Evolutionary conservation across 208 protist species (phyloP), one percentile per base, ranked within the genome.

Genomic region (Borovskyia barvae): DNA sequence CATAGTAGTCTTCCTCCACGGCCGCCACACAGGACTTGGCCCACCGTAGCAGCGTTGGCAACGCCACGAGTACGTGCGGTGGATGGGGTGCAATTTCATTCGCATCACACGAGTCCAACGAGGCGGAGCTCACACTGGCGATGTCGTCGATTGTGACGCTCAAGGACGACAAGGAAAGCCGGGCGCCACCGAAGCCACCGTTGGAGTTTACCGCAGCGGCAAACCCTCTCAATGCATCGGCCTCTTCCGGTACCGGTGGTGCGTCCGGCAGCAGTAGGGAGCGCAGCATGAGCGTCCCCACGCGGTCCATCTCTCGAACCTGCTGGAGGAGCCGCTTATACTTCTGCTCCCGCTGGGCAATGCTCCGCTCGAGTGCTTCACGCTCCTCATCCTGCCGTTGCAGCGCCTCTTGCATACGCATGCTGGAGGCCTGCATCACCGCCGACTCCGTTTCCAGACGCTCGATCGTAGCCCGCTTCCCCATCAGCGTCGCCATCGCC

Each of bases 221-320:
- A 33, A 36, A 9, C 14, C 54, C 28, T n/a, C 39, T 53, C 14
- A 71, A 36, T 24, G 30, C 37, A n/a, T 51, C 33, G 32, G 41
- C 50, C 11, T 55, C 48, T 8, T 46, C 39, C n/a, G 59, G 43
- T 2, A 55, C 32, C 33, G 79, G 79, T 29, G 66, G 56, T 20
- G 51, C 43, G n/a, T 68, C 60, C 5, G 49, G 35, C 37, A 82
- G 47, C 40, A 90, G 56, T n/a, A 93, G 51, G n/a, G 64, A 71
- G 67, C 77, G 47, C 25, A 91, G 56, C 66, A 91, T 61, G 45
- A 75, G 41, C 3, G 75, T 78, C 14, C 87, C 83, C 26, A 88
- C 74, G 28, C 73, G 66, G 41, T 88, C 87, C 53, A 88, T 73
- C 66, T 89, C 76, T 6, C 79, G 75, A 29, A 88, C 81, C 1